Conservation (phyloP, 257 asterid species). For the Nyctanthes arbortristis region DNA sequence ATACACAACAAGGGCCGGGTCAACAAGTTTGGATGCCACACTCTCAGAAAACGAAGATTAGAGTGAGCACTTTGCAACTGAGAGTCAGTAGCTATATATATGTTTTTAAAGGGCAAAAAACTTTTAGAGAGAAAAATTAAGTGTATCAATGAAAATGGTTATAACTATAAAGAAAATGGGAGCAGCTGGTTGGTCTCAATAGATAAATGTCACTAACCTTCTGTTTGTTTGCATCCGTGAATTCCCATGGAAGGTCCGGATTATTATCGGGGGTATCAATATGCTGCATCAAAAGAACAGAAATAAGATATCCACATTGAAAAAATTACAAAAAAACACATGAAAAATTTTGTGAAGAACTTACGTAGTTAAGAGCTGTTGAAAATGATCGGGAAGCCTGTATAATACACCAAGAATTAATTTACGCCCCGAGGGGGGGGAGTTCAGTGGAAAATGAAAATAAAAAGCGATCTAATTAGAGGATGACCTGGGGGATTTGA, state of each 20-base stretch:
- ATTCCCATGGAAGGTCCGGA: slow-evolving; percentile 83
- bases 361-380: slow-evolving; percentile 86
- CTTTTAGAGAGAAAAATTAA: neutral
- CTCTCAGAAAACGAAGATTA: neutral
- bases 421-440: neutral
- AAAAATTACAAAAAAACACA: neutral
- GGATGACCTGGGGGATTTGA: slow-evolving; percentile 63
- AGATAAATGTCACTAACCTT: slow-evolving; percentile 51
- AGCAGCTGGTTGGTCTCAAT: slow-evolving; percentile 4
- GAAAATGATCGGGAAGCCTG: slow-evolving; percentile 83
- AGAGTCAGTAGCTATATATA: neutral
- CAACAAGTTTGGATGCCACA: neutral
- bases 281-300: slow-evolving; percentile 51
- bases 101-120: neutral
- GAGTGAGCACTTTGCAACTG: neutral
- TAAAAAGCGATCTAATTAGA: slow-evolving; percentile 1
- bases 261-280: slow-evolving; percentile 81
- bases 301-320: neutral
- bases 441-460: neutral
- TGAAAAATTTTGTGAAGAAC: slow-evolving; percentile 22
- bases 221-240: slow-evolving; percentile 56
- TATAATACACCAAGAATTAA: slow-evolving; percentile 17
- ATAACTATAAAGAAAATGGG: neutral
- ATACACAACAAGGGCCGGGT: neutral
- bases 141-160: neutral